Evolutionary conservation across 768 basidiomycete genomes (phyloP).

Genomic region (Solioccasus polychromus): DNA sequence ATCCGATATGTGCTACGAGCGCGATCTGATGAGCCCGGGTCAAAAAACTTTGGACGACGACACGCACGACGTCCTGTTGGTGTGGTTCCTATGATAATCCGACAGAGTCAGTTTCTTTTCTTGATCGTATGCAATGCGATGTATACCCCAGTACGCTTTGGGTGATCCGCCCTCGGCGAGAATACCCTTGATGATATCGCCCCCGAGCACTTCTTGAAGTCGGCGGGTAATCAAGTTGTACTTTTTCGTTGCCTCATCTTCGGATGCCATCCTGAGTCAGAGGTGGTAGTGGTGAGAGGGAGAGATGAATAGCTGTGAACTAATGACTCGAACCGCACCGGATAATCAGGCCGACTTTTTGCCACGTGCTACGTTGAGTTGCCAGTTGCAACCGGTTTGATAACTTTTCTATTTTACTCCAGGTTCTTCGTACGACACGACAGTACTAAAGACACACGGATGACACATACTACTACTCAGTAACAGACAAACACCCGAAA

Average conservation of each 20-base stretch:
- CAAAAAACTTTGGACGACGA: background rate
- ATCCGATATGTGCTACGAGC: constrained; percentile 85
- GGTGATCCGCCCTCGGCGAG: constrained; percentile 72
- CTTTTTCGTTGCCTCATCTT: constrained; percentile 40
- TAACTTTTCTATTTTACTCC: no score
- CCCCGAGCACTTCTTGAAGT: constrained; percentile 86
- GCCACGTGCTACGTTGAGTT: constrained; percentile 6
- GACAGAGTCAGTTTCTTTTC: background rate
- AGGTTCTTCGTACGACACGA: no score
- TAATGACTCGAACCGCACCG: constrained; percentile 10
- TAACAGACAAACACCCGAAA: constrained; percentile 4
- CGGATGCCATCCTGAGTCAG: constrained; percentile 28
- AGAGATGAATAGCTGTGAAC: background rate
- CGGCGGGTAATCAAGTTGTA: constrained; percentile 84
- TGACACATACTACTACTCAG: constrained; percentile 1
- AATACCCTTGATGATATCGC: constrained; percentile 76
- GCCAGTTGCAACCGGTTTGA: no score
- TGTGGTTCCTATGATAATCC: constrained; percentile 65
- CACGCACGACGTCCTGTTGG: constrained; percentile 90
- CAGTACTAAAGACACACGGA: constrained; percentile 6
- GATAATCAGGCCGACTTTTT: constrained; percentile 1
- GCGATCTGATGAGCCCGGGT: background rate
- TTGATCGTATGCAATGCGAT: background rate
- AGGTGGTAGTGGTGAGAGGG: constrained; percentile 4
- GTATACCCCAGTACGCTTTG: constrained; percentile 89